Base-by-base conservation (phyloP, 176 grass and related monocot genomes). In the Eragrostis nindensis region DNA sequence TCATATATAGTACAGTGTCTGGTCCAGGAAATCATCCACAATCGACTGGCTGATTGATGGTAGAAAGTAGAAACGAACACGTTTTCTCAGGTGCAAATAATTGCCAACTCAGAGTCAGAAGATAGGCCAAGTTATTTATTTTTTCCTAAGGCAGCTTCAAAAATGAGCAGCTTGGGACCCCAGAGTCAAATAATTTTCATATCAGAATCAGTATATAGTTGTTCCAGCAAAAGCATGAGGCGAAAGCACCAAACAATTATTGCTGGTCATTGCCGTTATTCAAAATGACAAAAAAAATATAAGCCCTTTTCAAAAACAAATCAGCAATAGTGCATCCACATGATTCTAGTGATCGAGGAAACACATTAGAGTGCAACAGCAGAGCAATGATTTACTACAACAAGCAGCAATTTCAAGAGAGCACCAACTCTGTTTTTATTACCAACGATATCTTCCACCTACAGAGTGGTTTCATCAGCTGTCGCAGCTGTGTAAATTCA, bases 1-100 rank as follows among this genome's bases (percentile, higher is more conserved):
- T 2, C 19, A 53, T 47, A 53, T 57, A 66, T 13, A 60, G 29
- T 65, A 73, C 83, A 62, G 15, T 83, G 61, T 25, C 2, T 61
- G 19, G 66, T 36, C 21, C 7, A 26, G 32, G 36, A 41, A 76
- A 62, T 49, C 66, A 55, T 45, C 19, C 67, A 36, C 71, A 32
- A 52, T 49, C 6, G 21, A 61, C 17, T 62, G 21, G 15, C 54
- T 2, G 17, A 16, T 2, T 10, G 19, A 54, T 25, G 77, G 47
- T 27, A 59, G 25, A 55, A 79, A 36, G 47, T 27, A 59, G 25
- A 55, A 79, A 36, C 16, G 26, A 11, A 40, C 22, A 8, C 41
- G 50, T 78, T n/a, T 60, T 60, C 32, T 71, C 47, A 57, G 39
- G 57, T 59, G 68, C 26, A 27, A 16, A 38, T 66, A 44, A 84